A percentile compares a stretch with the other conserved stretches of the same genome.
These are phyloP conservation scores for Fusarium sp. DNA, from an alignment of 2,329 filamentous ascomycete genomes.

Conservation along the genomic window DNA sequence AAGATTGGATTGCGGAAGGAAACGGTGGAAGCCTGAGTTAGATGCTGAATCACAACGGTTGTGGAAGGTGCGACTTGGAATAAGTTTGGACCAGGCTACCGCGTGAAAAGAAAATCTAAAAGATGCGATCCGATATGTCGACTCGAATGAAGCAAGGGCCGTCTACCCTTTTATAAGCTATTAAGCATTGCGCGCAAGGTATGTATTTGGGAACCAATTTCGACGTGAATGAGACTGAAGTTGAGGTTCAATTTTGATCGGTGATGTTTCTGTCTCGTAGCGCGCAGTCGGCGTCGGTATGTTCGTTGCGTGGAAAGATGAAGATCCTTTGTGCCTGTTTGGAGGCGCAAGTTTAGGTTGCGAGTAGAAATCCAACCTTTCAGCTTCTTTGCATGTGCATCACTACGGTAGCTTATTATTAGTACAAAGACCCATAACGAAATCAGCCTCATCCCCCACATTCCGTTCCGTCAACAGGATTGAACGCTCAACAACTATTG, in stretches of 20 bases:
- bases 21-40: background rate
- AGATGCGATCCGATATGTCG: slow-evolving; percentile 11
- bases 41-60: background rate
- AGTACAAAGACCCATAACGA: background rate
- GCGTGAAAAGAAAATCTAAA: background rate
- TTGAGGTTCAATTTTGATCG: background rate
- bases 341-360: background rate
- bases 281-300: background rate
- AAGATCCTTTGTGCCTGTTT: background rate
- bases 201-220: background rate
- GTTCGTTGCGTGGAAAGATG: background rate
- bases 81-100: background rate
- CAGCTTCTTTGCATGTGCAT: background rate
- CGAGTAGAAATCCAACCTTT: background rate
- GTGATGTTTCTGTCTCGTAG: background rate
- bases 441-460: background rate
- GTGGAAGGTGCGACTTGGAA: background rate
- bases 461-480: background rate
- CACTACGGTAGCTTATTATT: background rate
- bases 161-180: slow-evolving; percentile 32
- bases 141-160: slow-evolving; percentile 27
- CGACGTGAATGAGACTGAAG: background rate
- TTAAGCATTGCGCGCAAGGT: slow-evolving; percentile 23
- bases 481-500: background rate
- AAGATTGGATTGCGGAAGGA: background rate